Evolutionary conservation across 2,329 filamentous ascomycete genomes (phyloP).

Genomic region (Aspergillus versicolor): DNA sequence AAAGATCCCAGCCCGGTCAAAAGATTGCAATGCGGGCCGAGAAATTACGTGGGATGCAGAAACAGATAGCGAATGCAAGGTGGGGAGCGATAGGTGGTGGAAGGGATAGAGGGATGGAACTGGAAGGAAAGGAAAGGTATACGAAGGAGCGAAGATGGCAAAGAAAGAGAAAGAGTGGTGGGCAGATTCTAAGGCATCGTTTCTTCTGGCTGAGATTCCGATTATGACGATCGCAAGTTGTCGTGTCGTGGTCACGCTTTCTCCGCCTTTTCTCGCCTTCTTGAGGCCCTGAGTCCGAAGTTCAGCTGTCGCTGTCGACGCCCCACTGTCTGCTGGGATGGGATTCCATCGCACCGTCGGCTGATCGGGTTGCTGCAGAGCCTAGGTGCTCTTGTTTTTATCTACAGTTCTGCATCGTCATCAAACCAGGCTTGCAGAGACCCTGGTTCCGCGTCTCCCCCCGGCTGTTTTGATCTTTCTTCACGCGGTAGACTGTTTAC

Average conservation of each 20-base stretch:
- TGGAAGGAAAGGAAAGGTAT: neutral
- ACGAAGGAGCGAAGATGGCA: neutral
- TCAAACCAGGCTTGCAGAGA: neutral
- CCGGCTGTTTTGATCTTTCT: slow-evolving; percentile 21
- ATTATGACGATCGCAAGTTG: neutral
- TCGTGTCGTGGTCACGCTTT: neutral
- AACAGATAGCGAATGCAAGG: slow-evolving; percentile 5
- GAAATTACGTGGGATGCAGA: slow-evolving; percentile 14
- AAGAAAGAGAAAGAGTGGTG: neutral
- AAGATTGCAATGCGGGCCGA: slow-evolving; percentile 11
- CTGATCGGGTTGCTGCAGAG: neutral
- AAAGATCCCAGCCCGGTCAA: slow-evolving; percentile 8
- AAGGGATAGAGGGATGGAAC: slow-evolving; percentile 6
- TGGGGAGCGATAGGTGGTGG: slow-evolving; percentile 5
- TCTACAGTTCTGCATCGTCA: neutral
- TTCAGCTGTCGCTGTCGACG: slow-evolving; percentile 3
- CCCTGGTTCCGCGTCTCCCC: neutral
- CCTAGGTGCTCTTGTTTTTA: neutral
- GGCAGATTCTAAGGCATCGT: neutral
- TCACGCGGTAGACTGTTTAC: slow-evolving; percentile 22
- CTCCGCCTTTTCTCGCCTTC: slow-evolving; percentile 3
- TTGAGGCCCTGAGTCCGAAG: neutral
- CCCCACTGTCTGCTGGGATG: slow-evolving; percentile 1
- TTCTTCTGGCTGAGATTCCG: neutral
- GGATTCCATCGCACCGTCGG: neutral